Evolutionary conservation across 495 filamentous ascomycete species (phyloP).

Genomic region (Paragyromitra xinjiangensis): DNA sequence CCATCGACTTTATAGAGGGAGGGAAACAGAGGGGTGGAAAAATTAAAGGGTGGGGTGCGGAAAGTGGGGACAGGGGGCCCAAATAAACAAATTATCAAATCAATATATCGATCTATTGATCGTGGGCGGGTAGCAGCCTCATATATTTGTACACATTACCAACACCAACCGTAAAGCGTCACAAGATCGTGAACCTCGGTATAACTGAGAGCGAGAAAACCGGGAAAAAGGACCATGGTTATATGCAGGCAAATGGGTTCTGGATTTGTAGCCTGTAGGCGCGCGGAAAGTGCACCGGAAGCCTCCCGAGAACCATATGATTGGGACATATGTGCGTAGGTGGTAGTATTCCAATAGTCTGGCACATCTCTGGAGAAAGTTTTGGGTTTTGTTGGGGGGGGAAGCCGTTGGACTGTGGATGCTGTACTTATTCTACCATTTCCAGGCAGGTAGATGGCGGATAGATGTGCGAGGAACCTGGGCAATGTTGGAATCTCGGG

Average conservation of each 20-base stretch:
- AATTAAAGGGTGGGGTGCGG: background rate
- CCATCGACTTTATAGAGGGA: conserved; percentile 26
- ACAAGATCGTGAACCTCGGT: conserved; percentile 24
- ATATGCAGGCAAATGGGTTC: conserved; percentile 11
- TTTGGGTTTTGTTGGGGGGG: background rate
- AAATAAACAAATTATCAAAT: conserved; percentile 11
- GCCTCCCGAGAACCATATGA: background rate
- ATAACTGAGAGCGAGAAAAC: conserved; percentile 12
- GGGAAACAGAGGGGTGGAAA: conserved; percentile 8
- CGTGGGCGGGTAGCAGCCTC: conserved; percentile 1
- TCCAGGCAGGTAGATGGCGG: conserved; percentile 22
- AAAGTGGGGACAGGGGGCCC: background rate
- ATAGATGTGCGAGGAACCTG: background rate
- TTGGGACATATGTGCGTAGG: conserved; percentile 1
- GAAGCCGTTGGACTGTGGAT: background rate
- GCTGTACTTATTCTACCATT: background rate
- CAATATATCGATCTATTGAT: background rate
- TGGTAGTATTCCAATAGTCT: background rate
- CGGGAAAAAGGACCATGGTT: conserved; percentile 8
- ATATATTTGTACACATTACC: conserved; percentile 26
- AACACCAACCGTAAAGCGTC: conserved; percentile 2
- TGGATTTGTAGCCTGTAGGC: conserved; percentile 6
- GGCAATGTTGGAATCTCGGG: too few species aligned
- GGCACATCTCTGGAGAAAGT: background rate
- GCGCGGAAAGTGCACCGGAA: background rate